Conservation (phyloP, 805 yeast genomes). For the Wickerhamiella alocasiicola region DNA sequence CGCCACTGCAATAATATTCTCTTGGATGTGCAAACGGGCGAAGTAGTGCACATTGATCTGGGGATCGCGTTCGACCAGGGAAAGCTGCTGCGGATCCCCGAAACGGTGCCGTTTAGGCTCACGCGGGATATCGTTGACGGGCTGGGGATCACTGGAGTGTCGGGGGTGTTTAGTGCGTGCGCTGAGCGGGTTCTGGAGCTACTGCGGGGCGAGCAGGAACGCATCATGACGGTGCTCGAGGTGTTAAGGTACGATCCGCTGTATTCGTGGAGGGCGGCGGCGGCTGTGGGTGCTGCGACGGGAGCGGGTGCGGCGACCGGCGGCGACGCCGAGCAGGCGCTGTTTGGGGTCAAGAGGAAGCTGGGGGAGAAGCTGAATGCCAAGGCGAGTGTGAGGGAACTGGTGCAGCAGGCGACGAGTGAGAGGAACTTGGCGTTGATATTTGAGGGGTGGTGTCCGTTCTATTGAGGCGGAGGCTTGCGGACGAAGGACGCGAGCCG, state of each 20-base stretch:
- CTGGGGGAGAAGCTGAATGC: slow-evolving; percentile 59
- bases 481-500: not conserved
- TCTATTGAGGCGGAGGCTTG: slow-evolving; percentile 18
- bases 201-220: slow-evolving; percentile 49
- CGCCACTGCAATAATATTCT: slow-evolving; percentile 85
- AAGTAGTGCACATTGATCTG: slow-evolving; percentile 88
- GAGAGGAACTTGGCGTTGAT: slow-evolving; percentile 56
- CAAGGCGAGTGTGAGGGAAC: slow-evolving; percentile 74
- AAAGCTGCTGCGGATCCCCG: slow-evolving; percentile 70
- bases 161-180: slow-evolving; percentile 61
- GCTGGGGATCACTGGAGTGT: slow-evolving; percentile 74
- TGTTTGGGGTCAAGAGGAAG: slow-evolving; percentile 59
- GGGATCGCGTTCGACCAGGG: slow-evolving; percentile 98
- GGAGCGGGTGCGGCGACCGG: slow-evolving; percentile 37
- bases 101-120: slow-evolving; percentile 82
- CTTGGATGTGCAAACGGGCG: slow-evolving; percentile 71
- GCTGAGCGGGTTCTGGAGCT: slow-evolving; percentile 65
- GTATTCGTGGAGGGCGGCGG: slow-evolving; percentile 82
- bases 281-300: slow-evolving; percentile 23
- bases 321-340: slow-evolving; percentile 70
- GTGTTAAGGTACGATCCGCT: slow-evolving; percentile 87
- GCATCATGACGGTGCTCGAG: slow-evolving; percentile 68
- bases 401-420: slow-evolving; percentile 65
- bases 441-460: slow-evolving; percentile 38
- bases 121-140: slow-evolving; percentile 89